Conservation (phyloP, 352 stramenopile species). For the Pythium brachiatum region DNA sequence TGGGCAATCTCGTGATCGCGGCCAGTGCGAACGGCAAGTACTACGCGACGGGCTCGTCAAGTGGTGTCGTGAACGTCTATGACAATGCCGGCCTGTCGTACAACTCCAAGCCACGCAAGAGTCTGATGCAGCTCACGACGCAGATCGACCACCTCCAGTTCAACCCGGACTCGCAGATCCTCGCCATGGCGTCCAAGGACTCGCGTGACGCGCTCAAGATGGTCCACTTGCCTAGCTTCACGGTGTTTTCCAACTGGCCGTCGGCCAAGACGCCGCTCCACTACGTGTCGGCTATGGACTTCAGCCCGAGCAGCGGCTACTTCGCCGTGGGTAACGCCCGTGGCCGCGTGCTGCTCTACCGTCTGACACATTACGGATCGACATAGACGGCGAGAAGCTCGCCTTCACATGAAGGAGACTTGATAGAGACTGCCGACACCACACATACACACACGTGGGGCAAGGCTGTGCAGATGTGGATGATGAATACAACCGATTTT, state of each 20-base stretch:
- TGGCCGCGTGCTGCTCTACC: conserved; percentile 96
- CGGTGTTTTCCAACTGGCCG: conserved; percentile 98
- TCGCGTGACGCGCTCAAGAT: conserved; percentile 94
- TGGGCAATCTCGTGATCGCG: conserved; percentile 81
- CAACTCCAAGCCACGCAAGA: conserved; percentile 82
- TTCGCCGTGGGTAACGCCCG: conserved; percentile 96
- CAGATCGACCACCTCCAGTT: conserved; percentile 88
- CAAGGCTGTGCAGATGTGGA: neutral
- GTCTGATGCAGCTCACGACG: conserved; percentile 97
- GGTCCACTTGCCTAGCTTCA: conserved; percentile 92
- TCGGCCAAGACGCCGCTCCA: conserved; percentile 95
- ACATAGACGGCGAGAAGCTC: conserved; percentile 37
- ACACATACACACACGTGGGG: too few species aligned
- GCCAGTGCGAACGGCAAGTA: conserved; percentile 64
- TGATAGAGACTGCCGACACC: conserved; percentile 12
- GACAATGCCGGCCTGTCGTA: conserved; percentile 58
- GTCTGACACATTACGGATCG: conserved; percentile 92
- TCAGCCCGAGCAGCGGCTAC: conserved; percentile 93
- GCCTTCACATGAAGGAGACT: neutral
- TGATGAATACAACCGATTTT: neutral
- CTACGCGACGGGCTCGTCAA: conserved; percentile 93
- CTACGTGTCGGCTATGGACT: conserved; percentile 96
- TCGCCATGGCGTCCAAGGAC: conserved; percentile 92
- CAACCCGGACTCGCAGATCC: conserved; percentile 92
- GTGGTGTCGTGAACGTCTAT: conserved; percentile 98